Evolutionary conservation across 352 stramenopile species (phyloP), one percentile per base, ranked within the genome.

Genomic region (Globisporangium canariense): DNA sequence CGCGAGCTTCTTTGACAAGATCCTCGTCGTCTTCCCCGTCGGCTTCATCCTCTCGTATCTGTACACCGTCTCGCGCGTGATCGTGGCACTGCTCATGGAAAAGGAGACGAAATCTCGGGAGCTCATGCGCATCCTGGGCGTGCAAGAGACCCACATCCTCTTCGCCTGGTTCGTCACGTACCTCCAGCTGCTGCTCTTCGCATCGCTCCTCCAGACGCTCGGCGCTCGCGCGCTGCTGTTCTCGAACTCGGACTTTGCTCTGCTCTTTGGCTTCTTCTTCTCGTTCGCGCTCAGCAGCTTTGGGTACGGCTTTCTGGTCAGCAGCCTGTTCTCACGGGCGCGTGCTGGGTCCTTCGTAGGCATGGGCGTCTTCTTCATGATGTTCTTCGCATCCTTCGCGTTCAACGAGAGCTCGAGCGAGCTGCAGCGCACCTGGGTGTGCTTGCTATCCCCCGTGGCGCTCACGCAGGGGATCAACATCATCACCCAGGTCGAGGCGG

Each of bases 1-100:
- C 50, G 74, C 80, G 3, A 71, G 70, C 38, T 97, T 97, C 66
- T 97, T 92, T 65, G 73, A 76, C 63, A 87, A 92, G 57, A 77
- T 96, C 6, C 62, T 66, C 2, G 64, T 86, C 38, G 77, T 96
- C 9, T 94, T 97, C 41, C 74, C 88, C 0, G 78, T 98, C 14
- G 90, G 94, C 36, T 98, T 98, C 57, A 80, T 98, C 34, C 62
- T 98, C 25, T 93, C 92, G 20, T 98, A 97, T 54, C 56, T 98
- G 14, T 98, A 97, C 70, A 84, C 87, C n/a, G 79, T 97, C 30
- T 97, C 91, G 20, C 78, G 90, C 30, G 78, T 98, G 6, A 79
- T 98, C 46, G 84, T 96, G 10, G 83, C 81, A n/a, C 77, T 98
- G 51, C 78, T 98, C 6, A 83, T 81, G 53, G 95, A 98, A 67